Percentiles rank a stretch among this genome's conserved stretches.
These are phyloP conservation scores for Bauhinia variegata DNA, from an alignment of 306 rosid genomes.

Conservation along the genomic window DNA sequence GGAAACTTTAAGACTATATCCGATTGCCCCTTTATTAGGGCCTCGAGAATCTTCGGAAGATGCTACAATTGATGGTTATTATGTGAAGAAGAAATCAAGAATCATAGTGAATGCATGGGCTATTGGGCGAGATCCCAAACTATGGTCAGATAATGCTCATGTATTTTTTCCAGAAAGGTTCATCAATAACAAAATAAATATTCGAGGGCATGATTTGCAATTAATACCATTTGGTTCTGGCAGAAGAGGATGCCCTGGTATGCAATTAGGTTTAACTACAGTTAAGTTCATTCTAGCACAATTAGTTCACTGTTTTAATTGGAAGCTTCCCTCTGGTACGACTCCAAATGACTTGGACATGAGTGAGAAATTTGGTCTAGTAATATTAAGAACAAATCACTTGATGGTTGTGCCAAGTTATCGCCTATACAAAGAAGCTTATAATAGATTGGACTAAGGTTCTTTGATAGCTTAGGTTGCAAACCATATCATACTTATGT, in stretches of 20 bases:
- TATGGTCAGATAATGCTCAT: conserved; percentile 46
- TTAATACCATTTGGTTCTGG: conserved; percentile 56
- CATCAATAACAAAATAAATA: conserved; percentile 8
- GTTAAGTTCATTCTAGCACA: conserved; percentile 42
- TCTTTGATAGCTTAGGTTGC: no score
- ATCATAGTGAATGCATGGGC: conserved; percentile 45
- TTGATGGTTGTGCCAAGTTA: conserved; percentile 44
- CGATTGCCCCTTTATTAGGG: conserved; percentile 31
- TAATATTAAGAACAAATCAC: conserved; percentile 38
- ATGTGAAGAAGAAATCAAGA: conserved; percentile 37
- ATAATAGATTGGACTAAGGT: neutral
- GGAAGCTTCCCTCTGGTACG: conserved; percentile 44
- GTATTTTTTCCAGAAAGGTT: conserved; percentile 52
- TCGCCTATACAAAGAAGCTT: neutral
- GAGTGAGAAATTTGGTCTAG: conserved; percentile 43
- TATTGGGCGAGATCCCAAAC: conserved; percentile 42
- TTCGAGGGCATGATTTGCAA: conserved; percentile 39
- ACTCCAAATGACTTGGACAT: conserved; percentile 38
- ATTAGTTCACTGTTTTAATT: conserved; percentile 47
- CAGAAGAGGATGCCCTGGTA: conserved; percentile 47
- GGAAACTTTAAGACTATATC: conserved; percentile 47
- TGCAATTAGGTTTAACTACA: conserved; percentile 44
- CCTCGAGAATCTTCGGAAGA: conserved; percentile 45
- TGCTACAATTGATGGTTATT: conserved; percentile 38
- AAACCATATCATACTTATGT: no score